These are phyloP conservation scores for Emmonsia crescens DNA, from an alignment of 2,329 filamentous ascomycete species.

Conservation along the genomic window DNA sequence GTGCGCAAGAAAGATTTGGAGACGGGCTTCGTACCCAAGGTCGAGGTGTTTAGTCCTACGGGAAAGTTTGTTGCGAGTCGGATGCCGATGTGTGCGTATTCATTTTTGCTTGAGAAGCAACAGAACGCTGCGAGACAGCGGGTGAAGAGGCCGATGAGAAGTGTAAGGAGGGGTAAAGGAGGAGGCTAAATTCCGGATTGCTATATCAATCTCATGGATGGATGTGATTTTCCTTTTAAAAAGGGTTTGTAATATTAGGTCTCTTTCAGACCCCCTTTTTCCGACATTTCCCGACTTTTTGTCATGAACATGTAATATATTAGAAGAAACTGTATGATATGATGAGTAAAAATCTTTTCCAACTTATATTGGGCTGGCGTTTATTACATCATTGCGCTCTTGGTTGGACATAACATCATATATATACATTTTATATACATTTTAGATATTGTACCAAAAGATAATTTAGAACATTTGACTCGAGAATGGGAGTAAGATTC, in stretches of 20 bases:
- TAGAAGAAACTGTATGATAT: background rate
- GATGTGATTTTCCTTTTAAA: too few relatives aligned
- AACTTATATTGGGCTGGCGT: background rate
- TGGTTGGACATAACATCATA: background rate
- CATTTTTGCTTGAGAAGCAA: slow-evolving; percentile 9
- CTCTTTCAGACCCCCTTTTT: background rate
- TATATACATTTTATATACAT: background rate
- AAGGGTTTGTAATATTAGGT: background rate
- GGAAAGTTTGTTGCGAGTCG: slow-evolving; percentile 36
- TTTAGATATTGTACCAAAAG: background rate
- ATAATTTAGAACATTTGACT: background rate
- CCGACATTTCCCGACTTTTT: background rate
- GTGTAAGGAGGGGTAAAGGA: slow-evolving; percentile 2
- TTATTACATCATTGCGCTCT: background rate
- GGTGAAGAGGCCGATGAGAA: slow-evolving; percentile 17
- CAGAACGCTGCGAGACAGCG: slow-evolving; percentile 24
- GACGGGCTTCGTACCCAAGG: slow-evolving; percentile 47
- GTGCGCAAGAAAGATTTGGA: slow-evolving; percentile 47
- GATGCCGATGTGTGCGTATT: slow-evolving; percentile 9
- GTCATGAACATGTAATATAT: background rate
- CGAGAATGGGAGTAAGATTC: background rate
- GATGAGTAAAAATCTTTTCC: background rate
- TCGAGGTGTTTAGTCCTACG: slow-evolving; percentile 78
- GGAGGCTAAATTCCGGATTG: background rate
- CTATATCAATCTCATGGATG: background rate